Conservation (phyloP, 768 basidiomycete species). For the Multifurca ochricompacta region DNA sequence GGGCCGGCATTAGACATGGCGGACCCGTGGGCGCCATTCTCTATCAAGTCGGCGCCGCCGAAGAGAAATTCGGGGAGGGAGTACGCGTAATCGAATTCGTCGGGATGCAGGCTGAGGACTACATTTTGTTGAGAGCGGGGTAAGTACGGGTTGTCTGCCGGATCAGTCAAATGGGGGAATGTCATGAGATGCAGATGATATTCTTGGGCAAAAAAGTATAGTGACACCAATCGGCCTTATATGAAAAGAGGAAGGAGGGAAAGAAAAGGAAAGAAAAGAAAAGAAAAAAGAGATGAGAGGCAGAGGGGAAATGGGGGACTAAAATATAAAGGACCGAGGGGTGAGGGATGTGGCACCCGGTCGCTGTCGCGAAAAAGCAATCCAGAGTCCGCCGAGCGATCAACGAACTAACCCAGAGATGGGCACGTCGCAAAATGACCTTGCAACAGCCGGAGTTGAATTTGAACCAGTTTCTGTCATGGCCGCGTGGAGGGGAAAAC, state of each 20-base stretch:
- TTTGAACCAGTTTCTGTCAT: not conserved
- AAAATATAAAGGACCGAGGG: conserved; percentile 3
- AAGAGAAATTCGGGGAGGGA: not conserved
- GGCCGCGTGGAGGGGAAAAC: not conserved
- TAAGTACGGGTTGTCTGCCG: conserved; percentile 14
- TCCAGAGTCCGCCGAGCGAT: conserved; percentile 20
- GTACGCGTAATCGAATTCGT: not conserved
- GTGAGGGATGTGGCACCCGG: conserved; percentile 12
- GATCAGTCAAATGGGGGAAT: not conserved
- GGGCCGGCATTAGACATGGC: not conserved
- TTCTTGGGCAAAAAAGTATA: not conserved
- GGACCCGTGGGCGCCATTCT: not conserved
- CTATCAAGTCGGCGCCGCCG: not conserved
- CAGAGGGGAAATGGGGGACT: conserved; percentile 6
- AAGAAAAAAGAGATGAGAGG: not conserved
- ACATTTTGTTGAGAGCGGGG: not conserved
- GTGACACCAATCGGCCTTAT: not conserved
- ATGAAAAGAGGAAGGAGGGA: not conserved
- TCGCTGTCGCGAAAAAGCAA: conserved; percentile 10
- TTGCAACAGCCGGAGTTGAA: conserved; percentile 6
- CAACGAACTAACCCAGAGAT: conserved; percentile 19
- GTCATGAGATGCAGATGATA: conserved; percentile 1
- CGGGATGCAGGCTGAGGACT: not conserved
- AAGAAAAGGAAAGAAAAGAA: not conserved
- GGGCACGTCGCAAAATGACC: conserved; percentile 15